These are phyloP conservation scores for Entomophthora muscae DNA, from an alignment of 371 early-diverging fungal genomes.

Conservation along the genomic window DNA sequence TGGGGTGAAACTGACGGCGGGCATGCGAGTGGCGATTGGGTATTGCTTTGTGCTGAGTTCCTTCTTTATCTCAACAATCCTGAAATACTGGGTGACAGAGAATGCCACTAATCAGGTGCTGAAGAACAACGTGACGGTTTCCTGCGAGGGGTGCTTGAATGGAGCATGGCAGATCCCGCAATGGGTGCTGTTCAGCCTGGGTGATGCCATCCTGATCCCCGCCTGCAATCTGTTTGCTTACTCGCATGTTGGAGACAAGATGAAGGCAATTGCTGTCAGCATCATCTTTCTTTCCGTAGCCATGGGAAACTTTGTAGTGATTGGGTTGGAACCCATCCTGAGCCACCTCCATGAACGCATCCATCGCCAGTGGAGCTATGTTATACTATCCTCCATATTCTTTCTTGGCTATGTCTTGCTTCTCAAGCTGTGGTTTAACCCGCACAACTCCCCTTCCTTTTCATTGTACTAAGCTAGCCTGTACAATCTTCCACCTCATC, in stretches of 20 bases:
- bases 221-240: constrained; percentile 29
- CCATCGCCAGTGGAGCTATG: background rate
- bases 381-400: background rate
- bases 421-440: background rate
- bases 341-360: background rate
- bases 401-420: background rate
- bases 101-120: background rate
- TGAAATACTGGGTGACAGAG: background rate
- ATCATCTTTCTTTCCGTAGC: constrained; percentile 19
- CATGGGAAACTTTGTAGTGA: constrained; percentile 11
- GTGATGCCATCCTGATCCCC: constrained; percentile 33
- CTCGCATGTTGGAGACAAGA: constrained; percentile 3
- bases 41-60: background rate
- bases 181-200: constrained; percentile 33
- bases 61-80: background rate
- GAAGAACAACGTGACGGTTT: background rate
- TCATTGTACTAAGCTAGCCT: too few species aligned
- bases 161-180: constrained; percentile 27
- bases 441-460: too few species aligned
- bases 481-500: too few species aligned
- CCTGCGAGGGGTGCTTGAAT: constrained; percentile 12
- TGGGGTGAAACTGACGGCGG: background rate
- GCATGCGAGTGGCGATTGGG: background rate
- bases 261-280: constrained; percentile 14
- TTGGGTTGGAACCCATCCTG: background rate